phyloP scores from a whole-genome alignment of 257 asterid species.

The Plectranthus barbatus region DNA sequence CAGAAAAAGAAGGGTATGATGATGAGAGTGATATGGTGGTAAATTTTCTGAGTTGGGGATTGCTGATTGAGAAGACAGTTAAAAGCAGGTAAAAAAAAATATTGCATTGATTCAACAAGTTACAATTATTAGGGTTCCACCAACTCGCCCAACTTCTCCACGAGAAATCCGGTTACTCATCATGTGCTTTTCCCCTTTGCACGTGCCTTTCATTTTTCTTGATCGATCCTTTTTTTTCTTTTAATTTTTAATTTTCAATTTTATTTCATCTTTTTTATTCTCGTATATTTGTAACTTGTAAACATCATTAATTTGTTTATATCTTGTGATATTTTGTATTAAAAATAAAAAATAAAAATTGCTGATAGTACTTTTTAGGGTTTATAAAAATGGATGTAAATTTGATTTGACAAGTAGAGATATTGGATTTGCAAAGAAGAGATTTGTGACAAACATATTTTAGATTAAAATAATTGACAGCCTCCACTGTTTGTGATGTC shows the following conservation, averaged over 20 bases:
- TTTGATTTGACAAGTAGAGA: background rate
- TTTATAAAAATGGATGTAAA: no score
- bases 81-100: conserved; percentile 32
- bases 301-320: no score
- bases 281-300: no score
- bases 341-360: no score
- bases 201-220: background rate
- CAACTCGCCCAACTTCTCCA: conserved; percentile 21
- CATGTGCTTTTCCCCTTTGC: conserved; percentile 24
- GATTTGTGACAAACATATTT: background rate
- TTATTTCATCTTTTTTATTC: background rate
- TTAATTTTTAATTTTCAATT: background rate
- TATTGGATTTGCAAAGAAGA: background rate
- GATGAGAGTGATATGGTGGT: conserved; percentile 4
- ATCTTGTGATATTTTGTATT: no score
- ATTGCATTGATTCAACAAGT: conserved; percentile 33
- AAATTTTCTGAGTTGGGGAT: conserved; percentile 9
- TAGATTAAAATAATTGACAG: background rate
- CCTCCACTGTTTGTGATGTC: conserved; percentile 2
- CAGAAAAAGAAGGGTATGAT: background rate
- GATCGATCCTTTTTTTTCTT: background rate
- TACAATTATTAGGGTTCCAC: conserved; percentile 34
- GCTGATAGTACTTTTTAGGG: no score
- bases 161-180: conserved; percentile 40
- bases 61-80: conserved; percentile 34